Percentiles rank a stretch among this genome's conserved stretches.
These are phyloP conservation scores for Aspergillus ochraceus DNA, from an alignment of 2,329 filamentous ascomycete species.

Conservation along the genomic window DNA sequence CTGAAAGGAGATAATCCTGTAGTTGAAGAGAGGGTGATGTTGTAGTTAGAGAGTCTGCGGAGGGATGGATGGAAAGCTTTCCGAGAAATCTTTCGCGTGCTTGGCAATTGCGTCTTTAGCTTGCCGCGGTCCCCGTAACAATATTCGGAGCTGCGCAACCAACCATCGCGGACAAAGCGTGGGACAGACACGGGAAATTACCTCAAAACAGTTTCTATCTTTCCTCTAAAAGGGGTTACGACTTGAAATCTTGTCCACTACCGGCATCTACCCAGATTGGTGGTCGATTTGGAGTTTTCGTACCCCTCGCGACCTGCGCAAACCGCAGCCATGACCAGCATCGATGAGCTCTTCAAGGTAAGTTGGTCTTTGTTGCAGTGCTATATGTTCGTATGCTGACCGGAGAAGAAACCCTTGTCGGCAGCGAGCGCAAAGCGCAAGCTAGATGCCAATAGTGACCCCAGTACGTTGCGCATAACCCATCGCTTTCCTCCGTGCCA, in stretches of 20 bases:
- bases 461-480: slow-evolving; percentile 39
- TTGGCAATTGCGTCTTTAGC: slow-evolving; percentile 37
- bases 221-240: not conserved
- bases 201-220: not conserved
- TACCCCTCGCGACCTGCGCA: slow-evolving; percentile 4
- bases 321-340: slow-evolving; percentile 53
- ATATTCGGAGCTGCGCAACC: slow-evolving; percentile 17
- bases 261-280: not conserved
- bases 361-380: not conserved
- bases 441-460: slow-evolving; percentile 55
- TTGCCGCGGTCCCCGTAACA: slow-evolving; percentile 28
- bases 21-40: slow-evolving; percentile 9
- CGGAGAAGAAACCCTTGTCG: slow-evolving; percentile 48
- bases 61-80: slow-evolving; percentile 8
- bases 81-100: slow-evolving; percentile 36
- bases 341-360: slow-evolving; percentile 63
- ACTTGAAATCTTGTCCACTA: not conserved
- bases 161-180: slow-evolving; percentile 1
- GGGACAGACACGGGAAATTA: not conserved
- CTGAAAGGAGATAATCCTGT: slow-evolving; percentile 4
- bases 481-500: not conserved
- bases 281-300: slow-evolving; percentile 2
- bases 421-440: slow-evolving; percentile 57
- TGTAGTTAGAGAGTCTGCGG: slow-evolving; percentile 5
- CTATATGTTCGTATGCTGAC: slow-evolving; percentile 16